These are phyloP conservation scores for Diaporthe amygdali DNA, from an alignment of 2,329 filamentous ascomycete genomes.

Conservation along the genomic window DNA sequence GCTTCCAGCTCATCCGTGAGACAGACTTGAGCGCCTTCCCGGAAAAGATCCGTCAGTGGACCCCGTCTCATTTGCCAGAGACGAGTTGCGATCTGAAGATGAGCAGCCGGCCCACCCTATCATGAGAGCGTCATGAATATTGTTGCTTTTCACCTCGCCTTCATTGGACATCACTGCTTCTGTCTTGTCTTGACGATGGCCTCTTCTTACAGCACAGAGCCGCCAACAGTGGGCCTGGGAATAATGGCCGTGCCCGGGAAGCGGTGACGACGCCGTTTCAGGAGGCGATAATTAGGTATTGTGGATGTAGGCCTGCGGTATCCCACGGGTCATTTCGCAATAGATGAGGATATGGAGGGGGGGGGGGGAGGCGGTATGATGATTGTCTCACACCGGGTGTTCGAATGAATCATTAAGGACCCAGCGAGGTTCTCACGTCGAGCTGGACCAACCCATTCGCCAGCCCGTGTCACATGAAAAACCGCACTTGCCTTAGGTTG, in stretches of 20 bases:
- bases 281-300: neutral
- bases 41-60: neutral
- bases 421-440: neutral
- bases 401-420: neutral
- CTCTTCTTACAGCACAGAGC: neutral
- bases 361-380: neutral
- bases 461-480: neutral
- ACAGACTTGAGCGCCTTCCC: neutral
- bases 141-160: neutral
- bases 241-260: neutral
- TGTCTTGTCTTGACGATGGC: neutral
- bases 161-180: neutral
- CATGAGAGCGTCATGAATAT: neutral
- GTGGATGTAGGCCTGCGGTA: neutral
- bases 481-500: neutral
- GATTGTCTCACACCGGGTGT: neutral
- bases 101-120: neutral
- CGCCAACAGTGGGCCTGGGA: neutral
- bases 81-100: neutral
- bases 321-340: neutral
- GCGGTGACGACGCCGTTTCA: conserved; percentile 2
- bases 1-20: neutral
- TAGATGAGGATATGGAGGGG: neutral
- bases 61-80: conserved; percentile 7
- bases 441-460: neutral